These are phyloP conservation scores for Macadamia tetraphylla DNA, from an alignment of 164 flowering plant species.

Conservation along the genomic window DNA sequence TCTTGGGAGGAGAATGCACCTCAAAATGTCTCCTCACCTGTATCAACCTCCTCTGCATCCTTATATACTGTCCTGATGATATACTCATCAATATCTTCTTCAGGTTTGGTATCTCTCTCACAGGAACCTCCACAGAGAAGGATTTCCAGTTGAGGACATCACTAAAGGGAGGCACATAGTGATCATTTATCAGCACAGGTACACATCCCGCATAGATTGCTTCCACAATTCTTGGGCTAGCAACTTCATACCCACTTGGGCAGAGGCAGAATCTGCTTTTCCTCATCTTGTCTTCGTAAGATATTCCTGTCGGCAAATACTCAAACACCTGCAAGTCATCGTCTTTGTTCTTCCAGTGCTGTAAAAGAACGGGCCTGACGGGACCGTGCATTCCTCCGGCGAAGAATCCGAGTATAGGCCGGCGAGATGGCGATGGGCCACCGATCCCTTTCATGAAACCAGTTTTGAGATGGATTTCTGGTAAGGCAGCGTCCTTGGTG, in stretches of 20 bases:
- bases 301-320: neutral
- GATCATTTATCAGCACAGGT: conserved; percentile 17
- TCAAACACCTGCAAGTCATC: conserved; percentile 7
- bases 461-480: conserved; percentile 18
- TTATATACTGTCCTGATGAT: conserved; percentile 14
- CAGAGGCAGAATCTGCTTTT: conserved; percentile 20
- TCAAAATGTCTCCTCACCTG: conserved; percentile 17
- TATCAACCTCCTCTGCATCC: conserved; percentile 16
- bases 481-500: conserved; percentile 16
- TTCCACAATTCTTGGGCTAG: conserved; percentile 20
- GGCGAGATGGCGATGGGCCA: conserved; percentile 21
- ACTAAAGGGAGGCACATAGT: conserved; percentile 18
- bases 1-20: conserved; percentile 18
- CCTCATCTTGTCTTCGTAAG: conserved; percentile 18
- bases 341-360: conserved; percentile 20
- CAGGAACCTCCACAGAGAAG: conserved; percentile 17
- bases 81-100: conserved; percentile 13
- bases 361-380: conserved; percentile 15
- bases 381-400: conserved; percentile 23
- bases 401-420: conserved; percentile 19
- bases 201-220: conserved; percentile 18
- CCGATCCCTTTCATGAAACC: conserved; percentile 17
- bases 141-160: conserved; percentile 21
- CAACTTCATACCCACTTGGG: conserved; percentile 24
- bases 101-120: conserved; percentile 13